Percentiles rank a stretch among this genome's conserved stretches.
Evolutionary conservation across 2,329 filamentous ascomycete genomes (phyloP).

Genomic region (Verticillium dahliae): DNA sequence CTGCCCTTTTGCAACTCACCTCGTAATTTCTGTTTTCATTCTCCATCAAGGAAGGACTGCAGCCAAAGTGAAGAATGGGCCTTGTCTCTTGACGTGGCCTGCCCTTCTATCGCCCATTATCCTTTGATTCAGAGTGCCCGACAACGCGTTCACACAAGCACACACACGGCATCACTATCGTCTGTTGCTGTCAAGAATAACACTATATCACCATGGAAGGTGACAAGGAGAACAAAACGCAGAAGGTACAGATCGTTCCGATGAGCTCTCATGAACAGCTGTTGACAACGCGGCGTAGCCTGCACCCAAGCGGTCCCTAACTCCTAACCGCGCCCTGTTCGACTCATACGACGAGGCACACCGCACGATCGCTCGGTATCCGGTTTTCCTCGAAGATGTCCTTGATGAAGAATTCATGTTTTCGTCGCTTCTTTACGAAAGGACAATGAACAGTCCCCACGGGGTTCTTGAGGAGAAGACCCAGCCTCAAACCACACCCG

Average conservation of each 20-base stretch:
- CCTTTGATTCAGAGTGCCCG: too few species aligned
- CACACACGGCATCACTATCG: not conserved
- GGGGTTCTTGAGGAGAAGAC: not conserved
- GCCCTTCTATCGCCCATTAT: too few species aligned
- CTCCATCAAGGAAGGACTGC: too few species aligned
- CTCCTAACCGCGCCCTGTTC: constrained; percentile 8
- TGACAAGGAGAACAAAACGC: not conserved
- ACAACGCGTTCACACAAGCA: too few species aligned
- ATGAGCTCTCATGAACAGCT: not conserved
- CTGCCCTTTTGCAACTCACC: too few species aligned
- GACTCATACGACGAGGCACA: constrained; percentile 9
- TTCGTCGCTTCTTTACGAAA: not conserved
- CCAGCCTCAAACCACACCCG: not conserved
- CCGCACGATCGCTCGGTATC: constrained; percentile 4
- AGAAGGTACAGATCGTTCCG: not conserved
- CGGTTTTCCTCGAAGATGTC: not conserved
- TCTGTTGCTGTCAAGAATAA: not conserved
- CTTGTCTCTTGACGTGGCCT: too few species aligned
- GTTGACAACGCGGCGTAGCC: constrained; percentile 1
- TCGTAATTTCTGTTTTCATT: too few species aligned
- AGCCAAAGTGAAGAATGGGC: too few species aligned
- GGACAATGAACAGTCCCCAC: not conserved
- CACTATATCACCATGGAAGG: not conserved
- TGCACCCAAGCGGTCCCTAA: constrained; percentile 7
- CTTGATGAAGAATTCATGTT: constrained; percentile 3